Evolutionary conservation across 345 rosid species (phyloP), one percentile per base, ranked within the genome.

Genomic region (Hevea brasiliensis): DNA sequence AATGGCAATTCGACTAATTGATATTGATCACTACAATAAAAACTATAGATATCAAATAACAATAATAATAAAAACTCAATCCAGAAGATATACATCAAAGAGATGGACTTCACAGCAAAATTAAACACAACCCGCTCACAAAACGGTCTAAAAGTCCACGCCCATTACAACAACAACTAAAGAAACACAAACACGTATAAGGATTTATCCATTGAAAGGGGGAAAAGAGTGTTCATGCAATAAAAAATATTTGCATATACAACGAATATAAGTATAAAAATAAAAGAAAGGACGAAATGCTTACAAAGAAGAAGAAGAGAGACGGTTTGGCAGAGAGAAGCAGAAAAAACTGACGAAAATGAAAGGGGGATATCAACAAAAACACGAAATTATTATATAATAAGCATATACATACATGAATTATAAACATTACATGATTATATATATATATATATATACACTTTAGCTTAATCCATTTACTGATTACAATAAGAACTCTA

Each of bases 91-190:
- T 45, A 23, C 42, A 61, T 57, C 56, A 81, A 74, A 68, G 41
- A 63, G 21, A 76, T 53, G 23, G 71, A 67, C 73, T 77, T 54
- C 61, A 76, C 71, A 67, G 64, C 47, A 66, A 61, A 79, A 64
- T 14, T 7, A 48, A 60, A 56, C 65, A 81, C 56, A 73, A 79
- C 78, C 82, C 83, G 81, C 82, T 84, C 78, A 81, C 20, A 64
- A 82, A 81, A 74, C 73, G 47, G 57, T 72, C 41, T 37, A 47
- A 83, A 67, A 62, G 63, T 9, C 44, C 72, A 72, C 35, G 29
- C 73, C 73, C 82, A 76, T 78, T 71, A 70, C 70, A 58, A n/a
- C 40, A 41, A 47, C 7, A 70, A 68, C 7, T 68, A 65, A 66
- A 72, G 60, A 61, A 72, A 53, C 59, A 51, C 56, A 59, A 66